Evolutionary conservation across 176 grass and related monocot genomes (phyloP).

Genomic region (Avena eriantha): DNA sequence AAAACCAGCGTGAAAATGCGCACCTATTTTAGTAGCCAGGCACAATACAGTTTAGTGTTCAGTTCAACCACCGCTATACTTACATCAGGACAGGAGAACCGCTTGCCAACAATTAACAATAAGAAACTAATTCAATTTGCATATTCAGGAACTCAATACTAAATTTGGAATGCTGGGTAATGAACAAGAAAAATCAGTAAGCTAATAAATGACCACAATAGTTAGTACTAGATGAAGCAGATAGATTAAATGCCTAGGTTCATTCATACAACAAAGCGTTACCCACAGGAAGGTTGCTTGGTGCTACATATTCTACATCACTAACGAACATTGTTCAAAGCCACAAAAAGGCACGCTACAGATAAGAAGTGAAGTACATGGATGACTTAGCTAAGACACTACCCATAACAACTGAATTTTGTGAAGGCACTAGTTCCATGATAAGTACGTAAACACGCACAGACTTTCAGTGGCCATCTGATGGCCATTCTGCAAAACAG

Average conservation of each 20-base stretch:
- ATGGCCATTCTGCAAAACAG: not conserved
- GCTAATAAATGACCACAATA: not conserved
- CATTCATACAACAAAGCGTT: slow-evolving; percentile 4
- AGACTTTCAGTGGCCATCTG: not conserved
- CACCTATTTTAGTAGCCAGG: not conserved
- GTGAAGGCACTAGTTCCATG: not conserved
- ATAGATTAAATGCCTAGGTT: not conserved
- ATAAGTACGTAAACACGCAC: not conserved
- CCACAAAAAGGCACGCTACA: not conserved
- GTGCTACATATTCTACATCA: slow-evolving; percentile 11
- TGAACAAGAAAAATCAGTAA: not conserved
- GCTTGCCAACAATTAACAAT: not conserved
- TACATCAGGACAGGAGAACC: not conserved
- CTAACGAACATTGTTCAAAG: not conserved
- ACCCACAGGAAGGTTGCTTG: not conserved
- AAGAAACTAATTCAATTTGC: slow-evolving; percentile 13
- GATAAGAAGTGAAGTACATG: not conserved
- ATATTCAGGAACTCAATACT: not conserved
- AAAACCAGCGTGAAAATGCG: not conserved
- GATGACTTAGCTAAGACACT: not conserved
- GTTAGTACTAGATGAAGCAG: slow-evolving; percentile 8
- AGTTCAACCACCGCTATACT: not conserved
- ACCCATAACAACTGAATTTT: not conserved
- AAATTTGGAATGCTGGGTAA: not conserved
- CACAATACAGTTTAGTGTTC: not conserved